Evolutionary conservation across 176 grass and related monocot species (phyloP), one percentile per base, ranked within the genome.

Genomic region (Carex scoparia): DNA sequence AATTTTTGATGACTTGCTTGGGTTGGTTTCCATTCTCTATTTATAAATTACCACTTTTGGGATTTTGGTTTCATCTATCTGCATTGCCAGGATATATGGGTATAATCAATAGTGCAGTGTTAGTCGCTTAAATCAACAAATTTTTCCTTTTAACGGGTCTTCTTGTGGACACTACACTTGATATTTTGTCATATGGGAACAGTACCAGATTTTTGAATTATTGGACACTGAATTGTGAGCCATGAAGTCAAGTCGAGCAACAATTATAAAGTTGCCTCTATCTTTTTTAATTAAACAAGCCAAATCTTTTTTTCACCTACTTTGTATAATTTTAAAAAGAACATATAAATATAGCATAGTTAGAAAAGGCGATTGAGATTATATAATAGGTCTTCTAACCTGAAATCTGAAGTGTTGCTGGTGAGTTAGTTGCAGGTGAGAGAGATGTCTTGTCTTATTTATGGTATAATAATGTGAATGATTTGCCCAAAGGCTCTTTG

Each of bases 1-100:
- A 37, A 92, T 99, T 81, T 98, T 95, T 44, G 93, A 99, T 89
- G 96, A 99, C 74, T 69, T 85, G 70, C 96, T 99, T 4, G 96
- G 96, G 96, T 99, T 92, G 6, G 90, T 89, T 84, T 76, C 72
- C 28, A 57, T 53, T 51, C 59, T 13, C 10, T 56, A 48, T 59
- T 83, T 65, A 61, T 18, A 42, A 61, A 38, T 27, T 61, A 38
- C 71, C 27, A n/a, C 38, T 51, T 51, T 79, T 65, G 23, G 55
- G 83, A 77, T 78, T 80, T 46, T 35, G 12, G 5, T 87, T 32
- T 10, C 79, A 65, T 48, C 12, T 86, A 3, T 46, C 15, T 71
- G 68, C 37, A 71, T 42, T 42, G 37, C 68, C 68, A 71, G 37
- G 68, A 71, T 71, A 44, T 19, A 71, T 46, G 68, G 68, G 16